A percentile compares a stretch with the other conserved stretches of the same genome.
phyloP scores from a whole-genome alignment of 1,139 yeast genomes.

The Pichia norvegensis region DNA sequence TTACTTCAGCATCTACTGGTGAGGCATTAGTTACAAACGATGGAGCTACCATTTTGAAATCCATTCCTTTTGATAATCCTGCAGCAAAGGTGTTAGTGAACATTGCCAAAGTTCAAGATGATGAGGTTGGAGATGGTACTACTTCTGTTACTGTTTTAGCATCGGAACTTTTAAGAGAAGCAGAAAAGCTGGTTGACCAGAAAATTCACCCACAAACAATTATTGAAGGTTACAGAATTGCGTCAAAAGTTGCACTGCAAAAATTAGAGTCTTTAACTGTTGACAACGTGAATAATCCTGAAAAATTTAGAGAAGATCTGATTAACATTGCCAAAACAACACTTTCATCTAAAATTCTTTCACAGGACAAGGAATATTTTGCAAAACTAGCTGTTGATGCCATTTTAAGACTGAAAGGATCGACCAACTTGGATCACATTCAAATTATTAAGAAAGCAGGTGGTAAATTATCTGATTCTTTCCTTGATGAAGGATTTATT shows the following conservation, averaged over 20 bases:
- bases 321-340: constrained; percentile 88
- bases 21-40: constrained; percentile 85
- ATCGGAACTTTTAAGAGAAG: constrained; percentile 89
- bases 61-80: constrained; percentile 94
- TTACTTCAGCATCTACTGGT: constrained; percentile 80
- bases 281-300: constrained; percentile 59
- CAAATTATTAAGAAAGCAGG: constrained; percentile 92
- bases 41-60: constrained; percentile 93
- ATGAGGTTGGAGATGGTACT: constrained; percentile 98
- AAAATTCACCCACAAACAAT: constrained; percentile 97
- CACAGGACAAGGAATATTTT: constrained; percentile 91
- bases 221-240: constrained; percentile 90
- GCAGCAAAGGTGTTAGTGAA: constrained; percentile 97
- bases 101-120: constrained; percentile 95
- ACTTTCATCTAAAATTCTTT: constrained; percentile 80
- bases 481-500: constrained; percentile 91
- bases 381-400: constrained; percentile 92
- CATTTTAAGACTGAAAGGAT: constrained; percentile 81
- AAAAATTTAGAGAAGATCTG: constrained; percentile 67
- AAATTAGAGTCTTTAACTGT: constrained; percentile 74
- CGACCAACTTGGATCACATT: constrained; percentile 90
- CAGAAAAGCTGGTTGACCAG: constrained; percentile 85
- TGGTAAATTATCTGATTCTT: constrained; percentile 86
- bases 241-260: constrained; percentile 71
- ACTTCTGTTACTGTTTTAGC: constrained; percentile 95